Base-by-base conservation (phyloP, 768 basidiomycete genomes). In the Pulveroboletus ravenelii region DNA sequence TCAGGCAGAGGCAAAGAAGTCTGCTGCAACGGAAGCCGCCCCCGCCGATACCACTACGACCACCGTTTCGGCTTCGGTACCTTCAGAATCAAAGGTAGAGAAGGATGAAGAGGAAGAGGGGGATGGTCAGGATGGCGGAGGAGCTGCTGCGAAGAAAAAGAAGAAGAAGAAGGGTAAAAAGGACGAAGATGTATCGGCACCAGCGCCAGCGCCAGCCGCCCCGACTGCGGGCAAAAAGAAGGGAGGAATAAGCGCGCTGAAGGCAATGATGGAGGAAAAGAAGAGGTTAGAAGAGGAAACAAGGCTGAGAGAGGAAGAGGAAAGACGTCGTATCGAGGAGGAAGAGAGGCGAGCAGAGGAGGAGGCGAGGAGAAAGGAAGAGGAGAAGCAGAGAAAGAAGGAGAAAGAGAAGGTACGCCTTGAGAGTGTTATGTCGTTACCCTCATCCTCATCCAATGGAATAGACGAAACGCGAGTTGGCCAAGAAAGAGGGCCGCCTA, bases 241-340 rank as follows among this genome's bases (percentile, higher is more conserved):
- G 67, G 80, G 77, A 10, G 89, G 82, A 48, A 76, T 99, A 54
- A 78, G 86, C 52, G 93, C 90, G 3, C 68, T 97, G 67, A 89
- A 81, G 70, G 92, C 91, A 27, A 72, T 93, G 68, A 86, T 97
- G 86, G 93, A 94, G 63, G 89, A 90, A 71, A 90, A 91, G 78
- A 89, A 87, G 68, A 75, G 85, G 17, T 41, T 90, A 15, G 91
- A 94, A 66, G 94, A 96, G 63, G 93, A 94, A 70, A 87, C 82
- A 2, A 78, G 73, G 53, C 74, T 72, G 37, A 70, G 63, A 39
- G 83, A 81, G 50, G 92, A 93, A 62, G 93, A 95, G 68, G 85
- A 93, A 68, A 74, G 80, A 56, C 77, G 67, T 63, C 75, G 85
- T 52, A 86, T 92, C 38, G 93, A 95, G 69, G 94, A 96, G 66